Percentiles rank a stretch among this genome's conserved stretches.
Evolutionary conservation across 2,329 filamentous ascomycete species (phyloP).

Genomic region (Fusarium haematococcum): DNA sequence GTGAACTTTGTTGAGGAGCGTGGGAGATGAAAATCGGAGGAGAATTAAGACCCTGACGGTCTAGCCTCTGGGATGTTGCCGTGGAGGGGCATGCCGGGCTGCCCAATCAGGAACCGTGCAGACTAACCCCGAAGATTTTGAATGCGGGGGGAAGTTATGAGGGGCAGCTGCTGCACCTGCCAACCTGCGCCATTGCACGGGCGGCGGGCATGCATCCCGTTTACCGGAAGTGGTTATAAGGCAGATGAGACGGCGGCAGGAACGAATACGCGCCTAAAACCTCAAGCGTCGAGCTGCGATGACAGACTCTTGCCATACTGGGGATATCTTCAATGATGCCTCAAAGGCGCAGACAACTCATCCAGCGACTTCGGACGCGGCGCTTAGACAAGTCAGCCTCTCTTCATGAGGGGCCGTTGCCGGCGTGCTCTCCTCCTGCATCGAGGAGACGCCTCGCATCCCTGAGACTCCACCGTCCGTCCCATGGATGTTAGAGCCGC

Average conservation of each 20-base stretch:
- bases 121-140: slow-evolving; percentile 35
- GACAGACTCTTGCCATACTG: neutral
- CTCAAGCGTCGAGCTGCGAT: neutral
- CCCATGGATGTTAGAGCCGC: neutral
- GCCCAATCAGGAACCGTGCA: slow-evolving; percentile 27
- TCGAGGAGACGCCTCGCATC: neutral
- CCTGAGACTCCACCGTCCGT: neutral
- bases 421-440: slow-evolving; percentile 4
- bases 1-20: slow-evolving; percentile 36
- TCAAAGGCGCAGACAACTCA: neutral
- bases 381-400: neutral
- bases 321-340: neutral
- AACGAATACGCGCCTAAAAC: neutral
- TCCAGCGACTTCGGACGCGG: neutral
- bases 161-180: slow-evolving; percentile 35
- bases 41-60: slow-evolving; percentile 28
- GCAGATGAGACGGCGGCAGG: neutral
- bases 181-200: slow-evolving; percentile 11
- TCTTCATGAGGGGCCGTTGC: slow-evolving; percentile 8
- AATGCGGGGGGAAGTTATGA: slow-evolving; percentile 40
- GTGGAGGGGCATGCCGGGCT: slow-evolving; percentile 15
- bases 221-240: neutral
- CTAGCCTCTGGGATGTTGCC: neutral
- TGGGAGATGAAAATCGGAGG: slow-evolving; percentile 3
- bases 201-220: neutral